These are phyloP conservation scores for Pseudonitzschia pungens DNA, from an alignment of 108 stramenopile genomes.

Conservation along the genomic window DNA sequence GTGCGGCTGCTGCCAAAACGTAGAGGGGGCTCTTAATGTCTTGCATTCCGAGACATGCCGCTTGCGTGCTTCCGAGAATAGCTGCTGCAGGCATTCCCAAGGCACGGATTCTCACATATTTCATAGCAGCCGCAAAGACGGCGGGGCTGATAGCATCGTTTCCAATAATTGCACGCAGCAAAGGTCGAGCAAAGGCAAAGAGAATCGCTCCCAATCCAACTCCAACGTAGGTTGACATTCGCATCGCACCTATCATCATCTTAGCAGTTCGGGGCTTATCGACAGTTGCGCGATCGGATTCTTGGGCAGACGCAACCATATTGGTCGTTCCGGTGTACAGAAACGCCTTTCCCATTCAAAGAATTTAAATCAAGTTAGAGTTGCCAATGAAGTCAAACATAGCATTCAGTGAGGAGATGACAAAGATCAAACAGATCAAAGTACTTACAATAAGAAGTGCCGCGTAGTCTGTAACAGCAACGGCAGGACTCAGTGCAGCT, in stretches of 20 bases:
- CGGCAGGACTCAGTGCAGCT: slow-evolving; percentile 83
- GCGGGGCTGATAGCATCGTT: slow-evolving; percentile 66
- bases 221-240: slow-evolving; percentile 70
- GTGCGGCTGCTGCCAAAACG: slow-evolving; percentile 74
- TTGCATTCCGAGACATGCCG: slow-evolving; percentile 77
- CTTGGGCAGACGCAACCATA: slow-evolving; percentile 67
- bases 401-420: background rate
- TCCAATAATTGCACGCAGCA: slow-evolving; percentile 73
- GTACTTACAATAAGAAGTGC: slow-evolving; percentile 67
- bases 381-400: background rate
- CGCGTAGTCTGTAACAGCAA: slow-evolving; percentile 73
- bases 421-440: background rate
- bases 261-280: slow-evolving; percentile 33
- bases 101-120: slow-evolving; percentile 82
- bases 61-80: slow-evolving; percentile 76
- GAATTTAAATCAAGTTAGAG: background rate
- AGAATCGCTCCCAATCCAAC: slow-evolving; percentile 50
- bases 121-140: slow-evolving; percentile 68
- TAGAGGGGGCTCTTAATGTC: slow-evolving; percentile 76
- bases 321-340: slow-evolving; percentile 86
- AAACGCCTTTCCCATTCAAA: slow-evolving; percentile 41
- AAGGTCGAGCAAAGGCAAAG: slow-evolving; percentile 38
- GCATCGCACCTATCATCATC: slow-evolving; percentile 63
- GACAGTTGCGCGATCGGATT: slow-evolving; percentile 42
- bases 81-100: slow-evolving; percentile 85